Base-by-base conservation (phyloP, 73 alveolate genomes). In the Tetrahymena borealis region DNA sequence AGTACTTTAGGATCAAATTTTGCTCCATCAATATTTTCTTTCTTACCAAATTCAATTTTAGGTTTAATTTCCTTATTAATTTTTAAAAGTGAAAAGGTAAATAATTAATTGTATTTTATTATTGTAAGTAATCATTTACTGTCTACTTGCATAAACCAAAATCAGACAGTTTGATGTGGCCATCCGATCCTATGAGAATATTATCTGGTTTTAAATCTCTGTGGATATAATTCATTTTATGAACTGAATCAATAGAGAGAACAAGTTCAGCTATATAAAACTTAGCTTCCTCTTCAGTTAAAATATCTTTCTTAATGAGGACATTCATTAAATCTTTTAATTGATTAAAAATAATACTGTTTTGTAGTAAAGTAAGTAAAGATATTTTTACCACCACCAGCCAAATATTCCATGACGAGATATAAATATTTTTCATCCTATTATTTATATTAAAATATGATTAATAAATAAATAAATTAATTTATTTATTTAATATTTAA, bases 331-430 rank as follows among this genome's bases (percentile, higher is more conserved):
- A 90, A 91, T 96, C 99, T 60, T 60, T 39, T 39, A 24, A 60
- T 18, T 60, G n/a, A n/a, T 60, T 15, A 20, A 60, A 60, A 0
- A 7, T 35, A 1, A 20, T 24, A 24, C 28, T 24, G 28, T 60
- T 60, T 60, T n/a, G 12, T 1, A 60, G 5, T 24, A 60, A 60
- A 2, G 28, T 24, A 60, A 0, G 10, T n/a, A n/a, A n/a, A 18
- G 3, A 18, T 15, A 24, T 60, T 1, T 28, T 60, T 60, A 60
- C 85, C 85, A 28, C 99, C 99, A 3, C 99, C 99, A 3, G 95
- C 96, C 92, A 96, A 93, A 90, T 96, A 96, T 91, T 96, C 99
- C 99, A 96, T 96, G 24, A 96, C 98, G 28, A 96, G 90, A 91
- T 96, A 96, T 6, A 96, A 93, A 85, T 94, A 92, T 20, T 96